phyloP scores from a whole-genome alignment of 345 rosid species.

The Anacardium occidentale region DNA sequence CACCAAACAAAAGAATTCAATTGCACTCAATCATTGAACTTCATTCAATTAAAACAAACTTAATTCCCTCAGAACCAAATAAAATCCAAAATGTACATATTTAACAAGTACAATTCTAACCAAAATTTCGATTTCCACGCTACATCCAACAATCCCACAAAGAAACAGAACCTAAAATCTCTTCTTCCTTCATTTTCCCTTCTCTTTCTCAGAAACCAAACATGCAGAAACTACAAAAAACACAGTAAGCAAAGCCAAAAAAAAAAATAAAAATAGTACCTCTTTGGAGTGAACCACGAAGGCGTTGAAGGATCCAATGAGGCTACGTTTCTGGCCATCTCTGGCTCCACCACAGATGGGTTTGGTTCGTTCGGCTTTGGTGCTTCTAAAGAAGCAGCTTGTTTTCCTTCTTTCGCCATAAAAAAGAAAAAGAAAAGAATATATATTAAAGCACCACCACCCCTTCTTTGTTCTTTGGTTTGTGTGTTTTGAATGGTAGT shows the following conservation, averaged over 20 bases:
- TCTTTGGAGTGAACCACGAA: conserved; percentile 83
- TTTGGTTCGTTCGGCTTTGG: conserved; percentile 19
- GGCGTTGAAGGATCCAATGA: conserved; percentile 40
- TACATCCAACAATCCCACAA: background rate
- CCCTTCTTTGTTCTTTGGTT: background rate
- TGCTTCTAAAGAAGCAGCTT: conserved; percentile 21
- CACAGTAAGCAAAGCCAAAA: background rate
- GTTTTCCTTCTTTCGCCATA: conserved; percentile 33
- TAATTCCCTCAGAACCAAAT: background rate
- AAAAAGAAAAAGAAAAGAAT: too few species aligned
- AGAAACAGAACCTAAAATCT: background rate
- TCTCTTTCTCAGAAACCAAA: conserved; percentile 5
- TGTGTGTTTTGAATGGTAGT: background rate
- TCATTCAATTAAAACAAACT: background rate
- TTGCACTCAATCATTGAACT: background rate
- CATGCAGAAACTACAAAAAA: conserved; percentile 1
- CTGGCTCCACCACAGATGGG: conserved; percentile 14
- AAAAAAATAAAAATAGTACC: conserved; percentile 45
- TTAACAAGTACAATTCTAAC: background rate
- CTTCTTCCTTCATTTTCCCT: background rate
- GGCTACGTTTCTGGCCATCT: conserved; percentile 34
- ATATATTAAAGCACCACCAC: too few species aligned
- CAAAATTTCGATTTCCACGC: background rate
- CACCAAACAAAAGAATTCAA: background rate
- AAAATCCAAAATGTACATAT: background rate